These are phyloP conservation scores for Backusella macrospora DNA, from an alignment of 192 early-diverging fungal genomes.

Conservation along the genomic window DNA sequence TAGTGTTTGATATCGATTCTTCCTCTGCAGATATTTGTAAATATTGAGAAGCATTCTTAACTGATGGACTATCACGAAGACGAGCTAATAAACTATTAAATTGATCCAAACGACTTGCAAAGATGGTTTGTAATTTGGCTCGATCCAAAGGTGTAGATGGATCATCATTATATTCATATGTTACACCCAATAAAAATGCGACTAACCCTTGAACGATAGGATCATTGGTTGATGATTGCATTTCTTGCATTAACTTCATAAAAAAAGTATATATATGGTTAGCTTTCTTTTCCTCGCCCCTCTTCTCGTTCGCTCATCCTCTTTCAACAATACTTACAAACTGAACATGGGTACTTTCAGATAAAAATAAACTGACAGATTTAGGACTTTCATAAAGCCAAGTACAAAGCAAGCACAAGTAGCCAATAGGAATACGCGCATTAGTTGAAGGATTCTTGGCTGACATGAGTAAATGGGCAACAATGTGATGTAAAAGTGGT, in stretches of 20 bases:
- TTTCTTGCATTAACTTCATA: slow-evolving; percentile 85
- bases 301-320: not conserved
- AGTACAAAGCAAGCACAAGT: slow-evolving; percentile 75
- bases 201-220: slow-evolving; percentile 88
- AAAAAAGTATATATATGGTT: not conserved
- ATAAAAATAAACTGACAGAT: slow-evolving; percentile 81
- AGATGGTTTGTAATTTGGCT: slow-evolving; percentile 78
- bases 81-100: slow-evolving; percentile 83
- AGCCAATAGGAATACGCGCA: slow-evolving; percentile 73
- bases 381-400: slow-evolving; percentile 87
- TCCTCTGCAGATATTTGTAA: slow-evolving; percentile 67
- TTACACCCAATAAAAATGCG: slow-evolving; percentile 83
- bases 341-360: slow-evolving; percentile 87
- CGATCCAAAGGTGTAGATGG: slow-evolving; percentile 71
- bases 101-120: slow-evolving; percentile 87
- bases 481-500: slow-evolving; percentile 86
- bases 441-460: slow-evolving; percentile 63
- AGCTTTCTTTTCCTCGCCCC: too few species aligned
- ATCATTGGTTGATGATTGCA: slow-evolving; percentile 86
- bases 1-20: slow-evolving; percentile 40
- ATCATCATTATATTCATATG: slow-evolving; percentile 90
- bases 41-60: slow-evolving; percentile 74
- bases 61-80: slow-evolving; percentile 79
- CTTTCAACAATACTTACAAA: slow-evolving; percentile 64
- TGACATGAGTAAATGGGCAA: slow-evolving; percentile 72